Percentiles rank a stretch among this genome's conserved stretches.
phyloP scores from a whole-genome alignment of 345 rosid species.

The Eucalyptus paniculata region DNA sequence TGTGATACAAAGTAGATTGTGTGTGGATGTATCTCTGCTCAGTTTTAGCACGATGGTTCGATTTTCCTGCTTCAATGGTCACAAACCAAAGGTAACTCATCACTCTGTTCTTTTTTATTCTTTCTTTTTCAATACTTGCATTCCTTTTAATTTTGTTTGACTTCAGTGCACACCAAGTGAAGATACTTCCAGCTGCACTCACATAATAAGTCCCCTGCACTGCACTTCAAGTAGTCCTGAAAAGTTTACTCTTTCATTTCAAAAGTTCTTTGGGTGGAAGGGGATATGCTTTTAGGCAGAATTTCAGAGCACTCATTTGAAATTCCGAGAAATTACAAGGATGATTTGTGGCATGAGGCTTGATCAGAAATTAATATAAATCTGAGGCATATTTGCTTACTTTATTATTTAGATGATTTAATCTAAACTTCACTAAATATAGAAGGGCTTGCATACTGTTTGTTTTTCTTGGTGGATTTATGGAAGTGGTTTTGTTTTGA shows the following conservation, averaged over 20 bases:
- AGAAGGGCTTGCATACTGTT: background rate
- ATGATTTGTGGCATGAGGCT: background rate
- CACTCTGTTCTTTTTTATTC: background rate
- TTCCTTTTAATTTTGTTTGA: background rate
- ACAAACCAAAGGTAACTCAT: slow-evolving; percentile 52
- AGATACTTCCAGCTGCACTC: background rate
- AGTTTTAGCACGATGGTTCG: slow-evolving; percentile 49
- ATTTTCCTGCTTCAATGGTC: slow-evolving; percentile 83
- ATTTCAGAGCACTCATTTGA: background rate
- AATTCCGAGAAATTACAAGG: background rate
- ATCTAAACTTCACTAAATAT: background rate
- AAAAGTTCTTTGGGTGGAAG: background rate
- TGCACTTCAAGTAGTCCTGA: background rate
- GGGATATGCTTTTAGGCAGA: background rate
- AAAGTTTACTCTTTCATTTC: background rate
- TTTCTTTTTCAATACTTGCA: background rate
- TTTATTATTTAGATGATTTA: background rate
- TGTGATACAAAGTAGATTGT: background rate
- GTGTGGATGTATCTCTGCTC: slow-evolving; percentile 21
- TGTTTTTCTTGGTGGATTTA: background rate
- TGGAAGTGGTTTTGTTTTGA: background rate
- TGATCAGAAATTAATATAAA: background rate
- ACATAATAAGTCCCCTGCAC: background rate
- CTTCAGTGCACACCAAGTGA: background rate
- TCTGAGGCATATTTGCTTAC: background rate